Evolutionary conservation across 768 basidiomycete genomes (phyloP).

Genomic region (Kwoniella europaea): DNA sequence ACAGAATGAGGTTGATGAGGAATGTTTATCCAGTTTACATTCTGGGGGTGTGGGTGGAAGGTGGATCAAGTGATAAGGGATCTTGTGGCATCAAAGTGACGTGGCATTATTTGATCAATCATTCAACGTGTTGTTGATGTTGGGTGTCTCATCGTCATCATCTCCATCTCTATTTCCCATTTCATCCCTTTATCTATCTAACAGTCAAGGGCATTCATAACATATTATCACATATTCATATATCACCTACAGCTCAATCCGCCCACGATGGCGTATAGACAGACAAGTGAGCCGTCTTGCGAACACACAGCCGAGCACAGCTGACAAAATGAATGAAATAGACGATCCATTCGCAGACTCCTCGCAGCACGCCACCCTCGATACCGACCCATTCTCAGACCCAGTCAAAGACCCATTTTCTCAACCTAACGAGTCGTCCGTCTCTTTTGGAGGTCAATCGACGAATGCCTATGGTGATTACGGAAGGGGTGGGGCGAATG

Average conservation of each 20-base stretch:
- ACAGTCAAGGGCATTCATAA: too few relatives aligned
- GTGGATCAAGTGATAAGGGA: neutral
- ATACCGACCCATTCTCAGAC: constrained; percentile 52
- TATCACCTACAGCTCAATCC: neutral
- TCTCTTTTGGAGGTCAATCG: constrained; percentile 40
- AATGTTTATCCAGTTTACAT: neutral
- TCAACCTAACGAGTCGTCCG: constrained; percentile 46
- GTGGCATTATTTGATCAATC: constrained; percentile 9
- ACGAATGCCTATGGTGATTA: constrained; percentile 20
- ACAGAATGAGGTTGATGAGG: neutral
- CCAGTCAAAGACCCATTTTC: constrained; percentile 48
- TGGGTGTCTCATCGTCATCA: constrained; percentile 14
- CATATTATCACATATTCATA: constrained; percentile 1
- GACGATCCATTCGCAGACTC: constrained; percentile 38
- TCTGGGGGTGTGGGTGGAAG: too few relatives aligned
- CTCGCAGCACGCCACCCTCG: constrained; percentile 33
- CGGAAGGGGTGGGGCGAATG: constrained; percentile 19
- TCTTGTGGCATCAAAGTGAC: neutral
- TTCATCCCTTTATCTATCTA: constrained; percentile 1
- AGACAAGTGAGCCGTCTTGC: constrained; percentile 11
- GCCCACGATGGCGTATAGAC: constrained; percentile 21
- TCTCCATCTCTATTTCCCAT: neutral
- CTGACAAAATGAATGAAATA: too few relatives aligned
- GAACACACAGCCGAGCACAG: too few relatives aligned
- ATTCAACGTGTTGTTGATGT: neutral